Evolutionary conservation across 176 grass and related monocot genomes (phyloP).

Genomic region (Oryza meridionalis): DNA sequence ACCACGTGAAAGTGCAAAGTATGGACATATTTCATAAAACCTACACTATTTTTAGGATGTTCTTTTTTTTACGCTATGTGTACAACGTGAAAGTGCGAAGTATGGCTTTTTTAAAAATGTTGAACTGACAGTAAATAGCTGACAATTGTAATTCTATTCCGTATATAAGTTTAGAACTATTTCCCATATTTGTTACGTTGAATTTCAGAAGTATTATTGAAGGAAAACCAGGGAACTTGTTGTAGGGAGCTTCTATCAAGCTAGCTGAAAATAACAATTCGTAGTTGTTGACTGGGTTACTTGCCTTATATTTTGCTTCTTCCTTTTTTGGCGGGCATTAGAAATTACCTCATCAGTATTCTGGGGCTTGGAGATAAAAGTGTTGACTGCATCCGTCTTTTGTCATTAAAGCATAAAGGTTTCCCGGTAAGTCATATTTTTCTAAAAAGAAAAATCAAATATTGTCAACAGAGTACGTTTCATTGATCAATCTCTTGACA

Average conservation of each 20-base stretch:
- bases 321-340: conserved; percentile 37
- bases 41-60: conserved; percentile 19
- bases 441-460: conserved; percentile 14
- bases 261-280: conserved; percentile 29
- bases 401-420: conserved; percentile 57
- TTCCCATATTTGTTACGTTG: conserved; percentile 20
- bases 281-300: conserved; percentile 18
- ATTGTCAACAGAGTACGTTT: conserved; percentile 13
- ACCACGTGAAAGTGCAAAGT: conserved; percentile 53
- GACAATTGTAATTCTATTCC: not conserved
- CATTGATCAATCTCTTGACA: conserved; percentile 10
- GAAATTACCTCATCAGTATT: conserved; percentile 54
- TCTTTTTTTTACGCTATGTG: conserved; percentile 12
- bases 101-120: not conserved
- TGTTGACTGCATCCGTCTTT: conserved; percentile 58
- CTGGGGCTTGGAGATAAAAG: conserved; percentile 57
- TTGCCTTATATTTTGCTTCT: conserved; percentile 32
- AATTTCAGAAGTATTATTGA: conserved; percentile 11
- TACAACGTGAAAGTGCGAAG: not conserved
- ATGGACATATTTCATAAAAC: conserved; percentile 37
- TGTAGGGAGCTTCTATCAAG: conserved; percentile 16
- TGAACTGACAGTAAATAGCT: conserved; percentile 29
- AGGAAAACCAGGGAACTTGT: conserved; percentile 20
- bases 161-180: not conserved
- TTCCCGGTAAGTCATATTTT: conserved; percentile 54